Conservation (phyloP, 2,329 filamentous ascomycete species). For the Calonectria hawksworthii region DNA sequence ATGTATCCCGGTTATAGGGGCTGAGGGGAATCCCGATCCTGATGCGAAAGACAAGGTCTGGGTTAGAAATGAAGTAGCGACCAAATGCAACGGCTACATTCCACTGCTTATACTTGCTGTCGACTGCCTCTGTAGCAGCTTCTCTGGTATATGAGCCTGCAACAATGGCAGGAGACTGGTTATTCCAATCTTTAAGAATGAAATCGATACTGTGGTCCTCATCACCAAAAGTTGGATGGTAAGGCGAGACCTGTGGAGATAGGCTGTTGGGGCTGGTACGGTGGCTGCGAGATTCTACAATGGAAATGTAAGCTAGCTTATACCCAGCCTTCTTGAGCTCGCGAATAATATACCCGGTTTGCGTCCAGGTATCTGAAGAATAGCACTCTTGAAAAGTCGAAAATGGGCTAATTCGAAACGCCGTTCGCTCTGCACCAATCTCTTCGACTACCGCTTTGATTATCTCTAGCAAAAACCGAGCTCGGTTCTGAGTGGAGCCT, state of each 20-base stretch:
- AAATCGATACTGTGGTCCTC: slow-evolving; percentile 53
- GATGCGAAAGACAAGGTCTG: slow-evolving; percentile 51
- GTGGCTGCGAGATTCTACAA: slow-evolving; percentile 53
- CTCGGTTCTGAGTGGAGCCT: slow-evolving; percentile 66
- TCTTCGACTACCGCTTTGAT: slow-evolving; percentile 56
- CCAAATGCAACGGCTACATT: slow-evolving; percentile 49
- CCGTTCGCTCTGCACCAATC: slow-evolving; percentile 64
- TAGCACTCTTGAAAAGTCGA: slow-evolving; percentile 45
- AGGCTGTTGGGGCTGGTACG: slow-evolving; percentile 52
- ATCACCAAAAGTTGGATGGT: neutral
- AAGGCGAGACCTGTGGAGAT: neutral
- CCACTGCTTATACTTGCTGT: slow-evolving; percentile 43
- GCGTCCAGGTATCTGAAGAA: slow-evolving; percentile 45
- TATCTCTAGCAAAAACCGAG: slow-evolving; percentile 64
- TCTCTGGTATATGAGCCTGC: slow-evolving; percentile 48
- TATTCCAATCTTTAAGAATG: slow-evolving; percentile 49
- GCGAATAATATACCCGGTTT: slow-evolving; percentile 43
- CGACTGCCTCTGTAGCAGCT: slow-evolving; percentile 37
- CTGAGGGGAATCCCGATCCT: slow-evolving; percentile 52
- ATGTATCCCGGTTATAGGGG: slow-evolving; percentile 54
- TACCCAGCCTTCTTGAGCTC: slow-evolving; percentile 43
- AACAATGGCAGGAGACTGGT: slow-evolving; percentile 48
- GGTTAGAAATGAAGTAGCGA: slow-evolving; percentile 52
- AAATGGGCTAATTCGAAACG: slow-evolving; percentile 70
- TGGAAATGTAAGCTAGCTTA: slow-evolving; percentile 51